Evolutionary conservation across 179 eudicot species (phyloP).

Genomic region (Camellia oleifera): DNA sequence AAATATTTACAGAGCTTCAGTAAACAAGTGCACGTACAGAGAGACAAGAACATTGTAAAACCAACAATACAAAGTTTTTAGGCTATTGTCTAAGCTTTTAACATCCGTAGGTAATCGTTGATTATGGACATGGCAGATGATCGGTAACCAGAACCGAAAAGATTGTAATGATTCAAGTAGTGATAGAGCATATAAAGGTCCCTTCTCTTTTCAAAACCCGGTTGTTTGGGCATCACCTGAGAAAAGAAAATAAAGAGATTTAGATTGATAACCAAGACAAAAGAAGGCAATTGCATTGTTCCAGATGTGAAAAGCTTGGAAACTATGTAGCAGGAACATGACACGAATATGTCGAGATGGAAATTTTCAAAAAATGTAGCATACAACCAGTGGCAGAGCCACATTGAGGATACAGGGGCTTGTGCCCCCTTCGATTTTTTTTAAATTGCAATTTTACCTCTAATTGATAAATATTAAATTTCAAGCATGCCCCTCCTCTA

Average conservation of each 20-base stretch:
- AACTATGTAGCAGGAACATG: too few species aligned
- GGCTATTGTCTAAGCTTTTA: conserved; percentile 41
- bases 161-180: conserved; percentile 93
- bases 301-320: neutral
- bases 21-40: neutral
- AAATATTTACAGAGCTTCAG: neutral
- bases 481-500: too few species aligned
- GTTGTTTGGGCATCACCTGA: conserved; percentile 95
- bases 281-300: neutral
- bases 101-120: conserved; percentile 69
- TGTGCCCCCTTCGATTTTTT: too few species aligned
- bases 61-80: neutral
- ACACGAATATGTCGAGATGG: too few species aligned
- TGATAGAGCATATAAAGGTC: conserved; percentile 88
- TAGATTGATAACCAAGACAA: neutral
- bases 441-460: too few species aligned
- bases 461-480: too few species aligned
- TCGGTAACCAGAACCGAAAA: conserved; percentile 92
- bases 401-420: too few species aligned
- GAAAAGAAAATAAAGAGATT: conserved; percentile 11
- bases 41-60: neutral
- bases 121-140: conserved; percentile 88
- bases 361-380: too few species aligned
- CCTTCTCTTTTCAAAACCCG: conserved; percentile 84
- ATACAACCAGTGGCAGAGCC: too few species aligned